Conservation (phyloP, 2,329 filamentous ascomycete species). For the Beauveria bassiana region DNA sequence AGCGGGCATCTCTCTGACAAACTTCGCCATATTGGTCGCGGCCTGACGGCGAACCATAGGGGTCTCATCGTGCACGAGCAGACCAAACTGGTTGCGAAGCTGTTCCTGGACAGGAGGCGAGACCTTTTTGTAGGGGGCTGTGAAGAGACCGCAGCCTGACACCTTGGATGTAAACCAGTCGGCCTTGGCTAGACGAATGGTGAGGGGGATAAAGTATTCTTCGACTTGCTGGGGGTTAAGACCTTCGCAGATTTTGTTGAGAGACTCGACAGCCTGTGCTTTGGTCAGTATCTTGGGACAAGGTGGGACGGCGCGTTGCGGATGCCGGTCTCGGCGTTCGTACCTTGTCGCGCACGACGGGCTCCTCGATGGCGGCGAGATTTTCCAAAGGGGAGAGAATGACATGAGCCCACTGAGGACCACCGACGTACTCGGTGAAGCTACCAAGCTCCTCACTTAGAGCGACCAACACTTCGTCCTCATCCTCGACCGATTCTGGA, state of each 20-base stretch:
- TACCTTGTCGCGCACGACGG: conserved; percentile 96
- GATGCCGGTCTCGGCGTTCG: conserved; percentile 16
- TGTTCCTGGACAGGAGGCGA: conserved; percentile 81
- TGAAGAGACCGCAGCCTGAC: conserved; percentile 92
- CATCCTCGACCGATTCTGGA: conserved; percentile 94
- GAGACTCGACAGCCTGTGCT: conserved; percentile 83
- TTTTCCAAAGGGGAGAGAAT: conserved; percentile 96
- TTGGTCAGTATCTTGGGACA: not conserved
- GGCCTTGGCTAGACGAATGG: conserved; percentile 92
- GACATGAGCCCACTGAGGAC: conserved; percentile 88
- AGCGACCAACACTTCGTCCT: conserved; percentile 95
- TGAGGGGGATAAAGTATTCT: conserved; percentile 94
- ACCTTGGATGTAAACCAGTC: conserved; percentile 99
- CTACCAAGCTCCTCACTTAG: conserved; percentile 92
- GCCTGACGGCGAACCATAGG: conserved; percentile 98
- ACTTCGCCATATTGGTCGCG: conserved; percentile 92
- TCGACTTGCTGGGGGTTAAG: conserved; percentile 89
- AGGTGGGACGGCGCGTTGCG: not conserved
- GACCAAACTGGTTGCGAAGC: conserved; percentile 83
- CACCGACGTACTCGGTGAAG: conserved; percentile 97
- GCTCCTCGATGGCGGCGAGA: conserved; percentile 95
- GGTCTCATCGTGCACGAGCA: conserved; percentile 94
- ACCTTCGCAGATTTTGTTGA: conserved; percentile 97
- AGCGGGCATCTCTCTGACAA: conserved; percentile 93
- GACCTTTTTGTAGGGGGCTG: conserved; percentile 86